These are phyloP conservation scores for Botrytis squamosa DNA, from an alignment of 2,329 filamentous ascomycete genomes.

Conservation along the genomic window DNA sequence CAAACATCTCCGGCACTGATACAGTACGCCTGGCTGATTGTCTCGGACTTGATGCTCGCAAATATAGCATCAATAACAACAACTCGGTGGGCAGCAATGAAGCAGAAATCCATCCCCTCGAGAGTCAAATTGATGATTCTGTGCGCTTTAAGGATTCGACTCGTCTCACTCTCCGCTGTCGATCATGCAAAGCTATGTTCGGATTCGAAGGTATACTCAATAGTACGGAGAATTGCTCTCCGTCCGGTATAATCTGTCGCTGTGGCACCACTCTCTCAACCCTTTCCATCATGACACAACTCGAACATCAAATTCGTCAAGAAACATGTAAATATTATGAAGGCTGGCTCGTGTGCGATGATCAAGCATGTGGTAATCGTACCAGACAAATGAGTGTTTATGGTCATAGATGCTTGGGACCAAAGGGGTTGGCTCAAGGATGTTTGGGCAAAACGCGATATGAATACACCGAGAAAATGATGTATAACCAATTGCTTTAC, in stretches of 20 bases:
- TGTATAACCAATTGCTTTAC: slow-evolving; percentile 95
- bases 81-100: slow-evolving; percentile 53
- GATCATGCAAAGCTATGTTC: slow-evolving; percentile 70
- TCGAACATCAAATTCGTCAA: slow-evolving; percentile 78
- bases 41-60: slow-evolving; percentile 83
- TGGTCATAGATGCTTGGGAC: slow-evolving; percentile 83
- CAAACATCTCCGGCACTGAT: slow-evolving; percentile 91
- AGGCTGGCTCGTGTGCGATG: slow-evolving; percentile 87
- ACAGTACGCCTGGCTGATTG: slow-evolving; percentile 88
- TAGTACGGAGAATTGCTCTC: slow-evolving; percentile 60
- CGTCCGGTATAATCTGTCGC: slow-evolving; percentile 73
- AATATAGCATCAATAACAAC: slow-evolving; percentile 72
- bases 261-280: slow-evolving; percentile 66
- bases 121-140: slow-evolving; percentile 89
- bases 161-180: slow-evolving; percentile 75
- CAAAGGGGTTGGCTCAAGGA: slow-evolving; percentile 77
- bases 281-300: slow-evolving; percentile 77
- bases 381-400: slow-evolving; percentile 94
- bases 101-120: slow-evolving; percentile 81
- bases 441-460: slow-evolving; percentile 87
- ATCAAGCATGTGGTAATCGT: slow-evolving; percentile 78
- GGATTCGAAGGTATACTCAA: slow-evolving; percentile 72
- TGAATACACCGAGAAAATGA: slow-evolving; percentile 80
- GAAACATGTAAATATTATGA: slow-evolving; percentile 87
- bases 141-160: slow-evolving; percentile 82